phyloP scores from a whole-genome alignment of 75 land plant species.

The Picea glauca region DNA sequence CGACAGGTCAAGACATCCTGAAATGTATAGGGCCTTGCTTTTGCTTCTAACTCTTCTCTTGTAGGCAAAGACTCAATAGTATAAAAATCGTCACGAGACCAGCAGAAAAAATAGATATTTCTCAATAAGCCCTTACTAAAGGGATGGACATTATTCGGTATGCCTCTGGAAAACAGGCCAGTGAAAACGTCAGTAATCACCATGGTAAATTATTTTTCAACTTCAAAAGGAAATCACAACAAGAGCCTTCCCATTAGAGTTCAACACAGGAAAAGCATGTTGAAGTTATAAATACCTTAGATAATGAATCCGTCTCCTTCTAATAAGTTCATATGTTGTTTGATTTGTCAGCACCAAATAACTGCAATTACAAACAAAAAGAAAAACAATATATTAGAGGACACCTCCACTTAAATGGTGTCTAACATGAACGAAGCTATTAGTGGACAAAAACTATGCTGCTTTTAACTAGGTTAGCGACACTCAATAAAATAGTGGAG shows the following conservation, averaged over 20 bases:
- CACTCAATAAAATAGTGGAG: not conserved
- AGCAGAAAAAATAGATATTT: constrained; percentile 77
- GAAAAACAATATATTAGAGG: not conserved
- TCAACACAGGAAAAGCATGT: too few species aligned
- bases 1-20: constrained; percentile 54
- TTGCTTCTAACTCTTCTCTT: constrained; percentile 55
- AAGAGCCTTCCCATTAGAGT: not conserved
- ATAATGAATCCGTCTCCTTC: constrained; percentile 79
- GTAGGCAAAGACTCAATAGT: constrained; percentile 60
- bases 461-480: not conserved
- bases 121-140: constrained; percentile 81
- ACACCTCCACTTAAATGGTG: not conserved
- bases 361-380: constrained; percentile 34
- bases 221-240: not conserved
- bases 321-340: constrained; percentile 92
- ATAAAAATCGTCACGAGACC: constrained; percentile 32
- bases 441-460: not conserved
- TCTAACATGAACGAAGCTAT: not conserved
- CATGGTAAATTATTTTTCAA: too few species aligned
- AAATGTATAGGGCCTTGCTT: constrained; percentile 66
- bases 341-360: constrained; percentile 89
- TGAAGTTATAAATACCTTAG: constrained; percentile 45
- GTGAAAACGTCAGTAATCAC: not conserved
- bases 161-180: constrained; percentile 36
- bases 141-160: constrained; percentile 73